phyloP scores from a whole-genome alignment of 805 yeast species.

The Metschnikowia koreensis region DNA sequence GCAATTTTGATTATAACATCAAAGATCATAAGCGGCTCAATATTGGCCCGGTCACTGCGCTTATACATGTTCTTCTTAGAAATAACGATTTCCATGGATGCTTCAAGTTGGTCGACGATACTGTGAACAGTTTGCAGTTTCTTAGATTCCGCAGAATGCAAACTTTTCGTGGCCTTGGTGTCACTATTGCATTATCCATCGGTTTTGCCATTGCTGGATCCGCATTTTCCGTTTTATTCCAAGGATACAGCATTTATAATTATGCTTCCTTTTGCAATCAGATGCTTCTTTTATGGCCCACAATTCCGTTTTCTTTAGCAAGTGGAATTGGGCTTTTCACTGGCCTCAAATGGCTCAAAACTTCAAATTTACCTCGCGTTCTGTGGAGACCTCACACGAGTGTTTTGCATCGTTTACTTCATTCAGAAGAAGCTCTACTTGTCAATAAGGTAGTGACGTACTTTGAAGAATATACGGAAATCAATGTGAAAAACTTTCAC shows the following conservation, averaged over 20 bases:
- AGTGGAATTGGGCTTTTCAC: not conserved
- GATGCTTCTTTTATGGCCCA: not conserved
- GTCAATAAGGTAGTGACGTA: slow-evolving; percentile 36
- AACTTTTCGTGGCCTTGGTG: not conserved
- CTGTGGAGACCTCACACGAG: slow-evolving; percentile 39
- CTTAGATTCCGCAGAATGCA: not conserved
- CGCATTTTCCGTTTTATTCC: not conserved
- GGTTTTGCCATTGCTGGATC: not conserved
- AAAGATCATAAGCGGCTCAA: not conserved
- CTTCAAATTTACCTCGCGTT: slow-evolving; percentile 16
- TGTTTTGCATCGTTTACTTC: slow-evolving; percentile 24
- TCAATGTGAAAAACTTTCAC: slow-evolving; percentile 41
- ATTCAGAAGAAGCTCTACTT: slow-evolving; percentile 30
- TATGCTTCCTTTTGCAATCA: not conserved
- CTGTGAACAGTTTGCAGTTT: slow-evolving; percentile 4
- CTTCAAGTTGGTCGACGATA: slow-evolving; percentile 16
- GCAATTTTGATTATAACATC: slow-evolving; percentile 4
- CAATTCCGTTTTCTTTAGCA: not conserved
- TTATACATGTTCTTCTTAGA: slow-evolving; percentile 12
- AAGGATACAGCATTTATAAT: not conserved
- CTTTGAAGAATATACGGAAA: slow-evolving; percentile 43
- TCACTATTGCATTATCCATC: too few species aligned
- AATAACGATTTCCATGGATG: slow-evolving; percentile 16
- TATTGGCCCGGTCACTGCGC: slow-evolving; percentile 6
- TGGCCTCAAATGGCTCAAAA: slow-evolving; percentile 1